Evolutionary conservation across 169 alveolate genomes (phyloP).

Genomic region (Babesia bovis): DNA sequence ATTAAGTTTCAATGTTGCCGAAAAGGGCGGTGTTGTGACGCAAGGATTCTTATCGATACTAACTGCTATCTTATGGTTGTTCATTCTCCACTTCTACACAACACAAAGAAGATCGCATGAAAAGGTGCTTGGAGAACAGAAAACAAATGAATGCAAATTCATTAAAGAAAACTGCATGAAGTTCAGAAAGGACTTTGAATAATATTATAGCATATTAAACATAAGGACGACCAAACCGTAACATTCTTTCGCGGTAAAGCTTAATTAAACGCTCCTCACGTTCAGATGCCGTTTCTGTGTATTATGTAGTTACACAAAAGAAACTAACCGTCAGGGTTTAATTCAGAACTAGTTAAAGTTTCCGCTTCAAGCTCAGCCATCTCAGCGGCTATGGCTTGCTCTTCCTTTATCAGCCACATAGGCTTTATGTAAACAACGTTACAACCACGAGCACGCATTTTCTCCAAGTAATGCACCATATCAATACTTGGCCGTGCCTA

Average conservation of each 20-base stretch:
- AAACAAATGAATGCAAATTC: slow-evolving; percentile 1
- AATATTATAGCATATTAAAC: background rate
- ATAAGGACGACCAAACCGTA: slow-evolving; percentile 32
- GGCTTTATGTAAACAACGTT: slow-evolving; percentile 84
- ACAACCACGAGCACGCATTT: slow-evolving; percentile 83
- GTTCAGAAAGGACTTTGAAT: slow-evolving; percentile 2
- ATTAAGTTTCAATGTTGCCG: background rate
- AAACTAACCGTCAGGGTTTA: slow-evolving; percentile 21
- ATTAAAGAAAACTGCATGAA: slow-evolving; percentile 2
- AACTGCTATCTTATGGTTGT: slow-evolving; percentile 13
- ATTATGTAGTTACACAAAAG: background rate
- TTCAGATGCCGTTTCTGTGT: slow-evolving; percentile 13
- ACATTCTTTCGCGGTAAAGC: slow-evolving; percentile 44
- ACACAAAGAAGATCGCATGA: slow-evolving; percentile 9
- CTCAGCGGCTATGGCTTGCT: slow-evolving; percentile 70
- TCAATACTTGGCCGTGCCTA: slow-evolving; percentile 82
- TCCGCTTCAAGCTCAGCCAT: slow-evolving; percentile 79
- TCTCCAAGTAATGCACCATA: slow-evolving; percentile 80
- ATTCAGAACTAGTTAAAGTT: slow-evolving; percentile 36
- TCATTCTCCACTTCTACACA: slow-evolving; percentile 23
- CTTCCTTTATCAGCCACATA: slow-evolving; percentile 86
- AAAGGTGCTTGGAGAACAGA: slow-evolving; percentile 7
- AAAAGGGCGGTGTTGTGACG: background rate
- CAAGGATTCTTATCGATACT: background rate
- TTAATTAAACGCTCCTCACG: slow-evolving; percentile 38